Base-by-base conservation (phyloP, 768 basidiomycete species). In the Auricularia sp. region DNA sequence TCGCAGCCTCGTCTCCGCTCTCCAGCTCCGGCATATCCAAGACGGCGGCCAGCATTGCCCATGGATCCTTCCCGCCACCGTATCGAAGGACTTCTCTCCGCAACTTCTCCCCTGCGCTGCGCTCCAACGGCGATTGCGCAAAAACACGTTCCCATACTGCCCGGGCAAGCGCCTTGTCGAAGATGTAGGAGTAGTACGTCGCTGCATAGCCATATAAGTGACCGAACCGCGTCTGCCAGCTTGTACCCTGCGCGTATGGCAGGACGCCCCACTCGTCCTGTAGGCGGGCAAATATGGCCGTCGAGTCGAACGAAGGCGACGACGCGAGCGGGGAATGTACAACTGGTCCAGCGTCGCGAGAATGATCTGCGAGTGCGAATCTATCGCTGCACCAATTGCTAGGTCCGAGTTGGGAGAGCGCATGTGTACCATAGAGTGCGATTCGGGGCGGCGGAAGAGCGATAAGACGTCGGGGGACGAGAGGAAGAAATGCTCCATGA, bases 181-280 rank as follows among this genome's bases (percentile, higher is more conserved):
- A 95, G 13, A 98, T 81, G 72, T 99, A 99, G 3, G 94, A 94
- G 71, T 99, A 99, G 73, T 99, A 99, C 0, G 94, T 97, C 14
- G 96, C 94, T 4, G 96, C 95, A 70, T 99, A 99, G 2, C 95
- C 94, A 71, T 89, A 95, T 4, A 99, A 77, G 73, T 99, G 97
- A 0, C 92, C 90, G 69, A 99, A 99, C 70, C 95, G 93, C 0
- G 94, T 94, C 71, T 98, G 97, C 81, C 94, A 94, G 0, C 92
- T 88, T 0, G 95, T 98, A 0, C 89, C 90, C 0, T 80, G 77
- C 0, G 94, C 92, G 64, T 91, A 84, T 0, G 93, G 92, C 29
- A 97, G 87, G 54, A 96, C 78, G 1, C 93, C 93, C 1, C 86
- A 84, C 0, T 82, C 77, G 44, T 86, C 81, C 56, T 86, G 80